Base-by-base conservation (phyloP, 208 protist species). In the Tritrichomonas musculus region DNA sequence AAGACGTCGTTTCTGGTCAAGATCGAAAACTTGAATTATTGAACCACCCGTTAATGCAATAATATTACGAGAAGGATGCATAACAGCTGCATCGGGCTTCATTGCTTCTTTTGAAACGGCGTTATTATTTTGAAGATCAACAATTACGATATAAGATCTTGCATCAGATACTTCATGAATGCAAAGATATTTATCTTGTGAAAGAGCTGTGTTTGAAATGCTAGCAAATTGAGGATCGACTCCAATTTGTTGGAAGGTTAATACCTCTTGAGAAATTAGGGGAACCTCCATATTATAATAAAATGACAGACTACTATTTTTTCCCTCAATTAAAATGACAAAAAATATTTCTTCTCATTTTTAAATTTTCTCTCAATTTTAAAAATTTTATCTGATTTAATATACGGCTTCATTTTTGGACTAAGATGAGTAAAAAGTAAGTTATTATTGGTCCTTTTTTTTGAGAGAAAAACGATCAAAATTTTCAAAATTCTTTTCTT, bases 21-120 rank as follows among this genome's bases (percentile, higher is more conserved):
- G 73, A 82, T 82, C 73, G 41, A 82, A 82, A 44, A 82, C 73
- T 82, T 82, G 73, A 20, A 82, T 20, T n/a, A 36, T 41, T 53
- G 47, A 53, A 30, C 41, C 41, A 22, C 73, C 73, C 3, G 39
- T 33, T 4, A 82, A 20, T 53, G 73, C 73, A 44, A 82, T 82
- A 53, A 82, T 41, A 14, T 50, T 82, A 20, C 73, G 73, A 20
- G 73, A 82, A 53, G 73, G 73, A 30, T 82, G 73, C 73, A 82
- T 82, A 53, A 82, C 33, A 20, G 73, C 73, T 50, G 73, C 33
- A 53, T 82, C 73, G 14, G 73, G 39, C 3, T 20, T 82, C 41
- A 50, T 82, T 5, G 9, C 5, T 20, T 82, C 39, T n/a, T 41
- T 47, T 49, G 73, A 53, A 36, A 82, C 41, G 3, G 25, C 14